These are phyloP conservation scores for Agaricus sinodeliciosus DNA, from an alignment of 768 basidiomycete genomes.

Conservation along the genomic window DNA sequence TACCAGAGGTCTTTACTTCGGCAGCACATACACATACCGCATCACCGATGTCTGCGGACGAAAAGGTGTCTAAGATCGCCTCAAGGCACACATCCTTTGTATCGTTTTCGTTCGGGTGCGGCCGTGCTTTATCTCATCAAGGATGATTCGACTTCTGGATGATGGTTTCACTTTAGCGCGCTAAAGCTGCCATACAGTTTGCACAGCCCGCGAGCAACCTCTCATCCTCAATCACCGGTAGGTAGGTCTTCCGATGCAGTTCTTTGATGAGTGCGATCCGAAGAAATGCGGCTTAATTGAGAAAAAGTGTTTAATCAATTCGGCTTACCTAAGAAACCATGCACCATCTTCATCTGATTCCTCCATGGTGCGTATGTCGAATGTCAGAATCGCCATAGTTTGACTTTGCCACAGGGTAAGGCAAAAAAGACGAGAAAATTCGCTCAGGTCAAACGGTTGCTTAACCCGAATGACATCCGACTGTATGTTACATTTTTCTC, in stretches of 20 bases:
- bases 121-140: background rate
- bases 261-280: too few species aligned
- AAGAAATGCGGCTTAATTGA: too few species aligned
- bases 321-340: slow-evolving; percentile 1
- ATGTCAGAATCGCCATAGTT: background rate
- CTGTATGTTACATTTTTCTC: slow-evolving; percentile 39
- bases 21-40: background rate
- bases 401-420: slow-evolving; percentile 50
- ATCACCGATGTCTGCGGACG: slow-evolving; percentile 2
- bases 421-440: slow-evolving; percentile 95
- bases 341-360: background rate
- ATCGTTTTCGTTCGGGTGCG: background rate
- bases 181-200: too few species aligned
- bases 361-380: background rate
- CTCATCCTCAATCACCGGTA: too few species aligned
- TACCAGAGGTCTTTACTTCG: background rate
- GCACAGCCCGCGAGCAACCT: too few species aligned
- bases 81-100: background rate
- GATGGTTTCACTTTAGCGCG: too few species aligned
- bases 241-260: too few species aligned
- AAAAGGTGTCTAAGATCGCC: background rate
- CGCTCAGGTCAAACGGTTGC: slow-evolving; percentile 86
- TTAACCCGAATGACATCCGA: slow-evolving; percentile 90
- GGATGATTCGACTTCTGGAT: background rate
- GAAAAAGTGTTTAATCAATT: background rate